Base-by-base conservation (phyloP, 352 stramenopile species). In the Blastocystis sp. region DNA sequence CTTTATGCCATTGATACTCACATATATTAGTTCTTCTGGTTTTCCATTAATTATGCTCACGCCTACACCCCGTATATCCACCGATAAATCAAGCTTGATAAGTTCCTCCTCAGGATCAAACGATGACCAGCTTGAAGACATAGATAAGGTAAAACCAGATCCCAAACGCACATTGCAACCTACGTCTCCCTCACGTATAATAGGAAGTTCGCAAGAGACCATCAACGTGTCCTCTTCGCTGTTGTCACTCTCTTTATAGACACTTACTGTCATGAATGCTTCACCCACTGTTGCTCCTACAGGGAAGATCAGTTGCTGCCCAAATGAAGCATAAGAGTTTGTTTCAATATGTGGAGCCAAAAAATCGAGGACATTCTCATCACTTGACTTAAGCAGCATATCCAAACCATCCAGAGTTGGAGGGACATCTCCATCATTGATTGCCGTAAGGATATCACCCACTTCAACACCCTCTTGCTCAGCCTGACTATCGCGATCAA, bases 281-380 rank as follows among this genome's bases (percentile, higher is more conserved):
- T 66, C 43, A n/a, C 64, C 53, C 37, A 89, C 63, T 30, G 78
- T 89, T 9, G 20, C 24, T 11, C 78, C 78, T 41, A 39, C n/a
- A 11, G 78, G 78, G 78, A 89, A 89, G 39, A 76, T 37, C 18
- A 89, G 47, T 47, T 89, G 78, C 47, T 89, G 56, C 0, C 70
- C 78, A 43, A 66, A 85, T 2, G 50, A n/a, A 8, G 63, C 47
- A 11, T 18, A 43, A 16, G 24, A 69, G 24, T 30, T 24, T 13
- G 53, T 41, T 37, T 45, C 6, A 1, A 68, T 3, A 13, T 24
- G 53, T 34, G 45, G 45, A 39, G 73, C 73, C 3, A 85, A 47
- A 43, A 85, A 85, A 1, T 24, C 39, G 8, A 85, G 24, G 18
- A 53, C 43, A 9, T 24, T 41, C 39, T 68, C 73, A 3, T 85